Percentiles rank a stretch among this genome's conserved stretches.
These are phyloP conservation scores for Sabuloglossum arenarium DNA, from an alignment of 495 filamentous ascomycete species.

Conservation along the genomic window DNA sequence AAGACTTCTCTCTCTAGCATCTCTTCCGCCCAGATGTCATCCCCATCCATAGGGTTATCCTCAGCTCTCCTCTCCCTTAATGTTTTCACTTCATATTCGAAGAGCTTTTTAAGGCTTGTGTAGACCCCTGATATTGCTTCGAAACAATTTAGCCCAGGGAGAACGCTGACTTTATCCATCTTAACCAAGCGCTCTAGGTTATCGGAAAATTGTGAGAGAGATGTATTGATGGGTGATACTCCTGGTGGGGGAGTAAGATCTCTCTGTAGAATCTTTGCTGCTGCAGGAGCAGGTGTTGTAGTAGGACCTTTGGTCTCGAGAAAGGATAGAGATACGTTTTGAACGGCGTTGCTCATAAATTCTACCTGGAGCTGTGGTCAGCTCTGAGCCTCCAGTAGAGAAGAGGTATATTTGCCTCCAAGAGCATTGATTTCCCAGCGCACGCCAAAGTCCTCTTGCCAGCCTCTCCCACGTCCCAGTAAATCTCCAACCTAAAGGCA, in stretches of 20 bases:
- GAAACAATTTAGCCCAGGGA: constrained; percentile 60
- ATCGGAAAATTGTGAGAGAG: constrained; percentile 46
- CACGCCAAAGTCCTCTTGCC: constrained; percentile 36
- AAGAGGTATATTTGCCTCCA: constrained; percentile 29
- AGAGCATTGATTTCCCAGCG: constrained; percentile 39
- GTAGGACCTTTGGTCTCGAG: constrained; percentile 11
- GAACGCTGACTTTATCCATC: constrained; percentile 57
- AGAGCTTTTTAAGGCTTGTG: constrained; percentile 37
- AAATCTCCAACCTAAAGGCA: constrained; percentile 33
- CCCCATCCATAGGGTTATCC: constrained; percentile 23
- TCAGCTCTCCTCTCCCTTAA: constrained; percentile 25
- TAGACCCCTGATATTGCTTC: constrained; percentile 72
- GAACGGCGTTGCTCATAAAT: constrained; percentile 12
- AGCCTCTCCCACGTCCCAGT: constrained; percentile 37
- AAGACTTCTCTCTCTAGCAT: constrained; percentile 29
- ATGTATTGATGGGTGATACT: constrained; percentile 31
- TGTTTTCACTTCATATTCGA: constrained; percentile 45
- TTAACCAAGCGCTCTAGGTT: constrained; percentile 63
- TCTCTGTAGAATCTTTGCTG: constrained; percentile 25
- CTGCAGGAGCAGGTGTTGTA: constrained; percentile 10
- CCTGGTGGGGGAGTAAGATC: constrained; percentile 28
- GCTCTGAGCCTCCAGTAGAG: background rate
- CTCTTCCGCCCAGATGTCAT: constrained; percentile 25
- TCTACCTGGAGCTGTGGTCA: constrained; percentile 10
- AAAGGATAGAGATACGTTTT: constrained; percentile 15